Conservation (phyloP, 2,329 filamentous ascomycete species). For the Beauveria varroae region DNA sequence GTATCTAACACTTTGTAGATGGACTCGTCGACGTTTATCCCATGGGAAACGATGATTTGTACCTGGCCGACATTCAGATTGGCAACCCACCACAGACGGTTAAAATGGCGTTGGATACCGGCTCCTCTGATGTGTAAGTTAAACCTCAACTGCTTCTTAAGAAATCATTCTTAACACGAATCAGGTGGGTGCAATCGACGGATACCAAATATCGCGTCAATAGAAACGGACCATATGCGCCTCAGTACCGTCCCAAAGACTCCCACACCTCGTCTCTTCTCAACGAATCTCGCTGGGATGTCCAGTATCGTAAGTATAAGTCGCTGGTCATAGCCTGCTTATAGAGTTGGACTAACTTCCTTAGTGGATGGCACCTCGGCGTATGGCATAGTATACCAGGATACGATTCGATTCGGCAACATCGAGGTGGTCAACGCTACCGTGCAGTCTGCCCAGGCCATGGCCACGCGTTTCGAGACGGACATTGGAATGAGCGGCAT, state of each 20-base stretch:
- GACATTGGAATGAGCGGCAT: slow-evolving; percentile 40
- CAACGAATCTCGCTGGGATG: slow-evolving; percentile 38
- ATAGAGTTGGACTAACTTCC: neutral
- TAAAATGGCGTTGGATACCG: slow-evolving; percentile 45
- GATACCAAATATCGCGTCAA: slow-evolving; percentile 34
- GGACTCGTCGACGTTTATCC: slow-evolving; percentile 27
- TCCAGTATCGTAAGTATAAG: slow-evolving; percentile 38
- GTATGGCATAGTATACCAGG: slow-evolving; percentile 41
- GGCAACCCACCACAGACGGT: slow-evolving; percentile 41
- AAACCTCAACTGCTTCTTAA: neutral
- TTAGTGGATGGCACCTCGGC: slow-evolving; percentile 38
- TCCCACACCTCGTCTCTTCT: slow-evolving; percentile 37
- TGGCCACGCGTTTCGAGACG: slow-evolving; percentile 35
- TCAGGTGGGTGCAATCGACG: slow-evolving; percentile 48
- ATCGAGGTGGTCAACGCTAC: slow-evolving; percentile 37
- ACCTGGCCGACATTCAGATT: slow-evolving; percentile 35
- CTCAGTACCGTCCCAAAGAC: slow-evolving; percentile 35
- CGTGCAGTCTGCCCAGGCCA: slow-evolving; percentile 40
- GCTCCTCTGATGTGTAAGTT: slow-evolving; percentile 56
- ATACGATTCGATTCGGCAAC: slow-evolving; percentile 39
- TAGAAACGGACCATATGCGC: slow-evolving; percentile 27
- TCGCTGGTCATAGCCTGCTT: no score
- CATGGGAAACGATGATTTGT: slow-evolving; percentile 34
- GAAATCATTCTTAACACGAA: neutral
- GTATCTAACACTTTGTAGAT: slow-evolving; percentile 18